Percentiles rank a stretch among this genome's conserved stretches.
These are phyloP conservation scores for Alternaria sp. DNA, from an alignment of 2,329 filamentous ascomycete genomes.

Conservation along the genomic window DNA sequence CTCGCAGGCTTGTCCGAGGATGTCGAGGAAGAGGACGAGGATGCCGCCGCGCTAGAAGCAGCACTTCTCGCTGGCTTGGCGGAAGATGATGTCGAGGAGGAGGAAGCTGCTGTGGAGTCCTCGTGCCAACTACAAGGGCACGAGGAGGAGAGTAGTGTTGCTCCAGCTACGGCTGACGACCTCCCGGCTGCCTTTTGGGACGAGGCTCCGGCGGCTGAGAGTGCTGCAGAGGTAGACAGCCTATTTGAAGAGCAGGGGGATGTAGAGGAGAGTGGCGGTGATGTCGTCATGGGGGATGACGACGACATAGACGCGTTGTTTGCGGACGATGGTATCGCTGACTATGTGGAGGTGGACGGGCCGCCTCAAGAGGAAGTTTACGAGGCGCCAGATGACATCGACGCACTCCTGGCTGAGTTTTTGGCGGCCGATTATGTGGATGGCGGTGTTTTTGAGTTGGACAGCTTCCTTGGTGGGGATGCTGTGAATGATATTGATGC, in stretches of 20 bases:
- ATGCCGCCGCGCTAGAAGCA: neutral
- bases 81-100: neutral
- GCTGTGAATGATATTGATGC: neutral
- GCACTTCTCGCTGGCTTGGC: neutral
- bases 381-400: neutral
- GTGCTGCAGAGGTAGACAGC: neutral
- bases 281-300: neutral
- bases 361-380: neutral
- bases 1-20: neutral
- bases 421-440: neutral
- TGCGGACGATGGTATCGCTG: neutral
- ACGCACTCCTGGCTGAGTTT: neutral
- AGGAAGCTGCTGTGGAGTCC: neutral
- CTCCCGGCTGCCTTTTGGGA: neutral
- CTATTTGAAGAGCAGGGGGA: neutral
- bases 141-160: neutral
- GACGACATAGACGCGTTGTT: neutral
- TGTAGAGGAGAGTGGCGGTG: too few species aligned
- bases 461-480: neutral
- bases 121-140: slow-evolving; percentile 1
- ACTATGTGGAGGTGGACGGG: neutral
- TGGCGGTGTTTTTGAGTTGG: neutral
- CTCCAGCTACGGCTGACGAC: neutral
- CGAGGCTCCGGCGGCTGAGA: neutral
- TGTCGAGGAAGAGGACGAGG: neutral